Conservation (phyloP, 1,139 yeast genomes). For the Geotrichum macrosporum region DNA sequence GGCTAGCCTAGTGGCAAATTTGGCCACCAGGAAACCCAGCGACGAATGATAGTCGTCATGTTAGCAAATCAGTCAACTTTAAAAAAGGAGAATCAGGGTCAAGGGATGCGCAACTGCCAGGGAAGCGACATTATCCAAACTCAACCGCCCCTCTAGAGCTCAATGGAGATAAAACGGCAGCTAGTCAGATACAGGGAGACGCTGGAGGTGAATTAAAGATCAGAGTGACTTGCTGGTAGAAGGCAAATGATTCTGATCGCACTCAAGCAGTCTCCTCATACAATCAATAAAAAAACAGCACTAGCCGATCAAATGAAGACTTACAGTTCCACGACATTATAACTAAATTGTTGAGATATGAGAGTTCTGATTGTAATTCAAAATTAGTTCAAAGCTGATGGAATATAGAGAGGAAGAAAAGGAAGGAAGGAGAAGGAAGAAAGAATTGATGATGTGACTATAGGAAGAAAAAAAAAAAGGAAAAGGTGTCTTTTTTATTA, state of each 20-base stretch:
- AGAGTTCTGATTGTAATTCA: too few relatives aligned
- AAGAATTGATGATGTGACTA: conserved; percentile 5
- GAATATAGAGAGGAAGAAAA: not conserved
- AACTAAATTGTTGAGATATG: not conserved
- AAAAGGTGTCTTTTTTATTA: conserved; percentile 2
- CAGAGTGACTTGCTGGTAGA: too few relatives aligned
- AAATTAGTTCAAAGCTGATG: not conserved
- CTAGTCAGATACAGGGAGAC: too few relatives aligned
- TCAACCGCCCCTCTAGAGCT: too few relatives aligned
- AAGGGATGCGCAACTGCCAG: not conserved
- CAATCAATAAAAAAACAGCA: not conserved
- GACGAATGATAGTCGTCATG: conserved; percentile 15
- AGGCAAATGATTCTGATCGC: too few relatives aligned
- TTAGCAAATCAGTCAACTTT: not conserved
- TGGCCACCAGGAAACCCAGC: not conserved
- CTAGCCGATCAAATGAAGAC: conserved; percentile 2
- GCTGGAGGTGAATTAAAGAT: too few relatives aligned
- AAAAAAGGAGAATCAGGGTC: not conserved
- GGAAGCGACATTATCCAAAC: too few relatives aligned
- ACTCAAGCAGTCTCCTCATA: too few relatives aligned
- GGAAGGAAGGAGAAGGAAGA: conserved; percentile 4
- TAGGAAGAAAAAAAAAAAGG: conserved; percentile 12
- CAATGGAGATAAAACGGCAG: too few relatives aligned
- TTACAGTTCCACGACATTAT: conserved; percentile 22
- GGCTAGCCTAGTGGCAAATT: not conserved